Evolutionary conservation across 108 stramenopile species (phyloP), one percentile per base, ranked within the genome.

Genomic region (Aurantiochytrium sp.): DNA sequence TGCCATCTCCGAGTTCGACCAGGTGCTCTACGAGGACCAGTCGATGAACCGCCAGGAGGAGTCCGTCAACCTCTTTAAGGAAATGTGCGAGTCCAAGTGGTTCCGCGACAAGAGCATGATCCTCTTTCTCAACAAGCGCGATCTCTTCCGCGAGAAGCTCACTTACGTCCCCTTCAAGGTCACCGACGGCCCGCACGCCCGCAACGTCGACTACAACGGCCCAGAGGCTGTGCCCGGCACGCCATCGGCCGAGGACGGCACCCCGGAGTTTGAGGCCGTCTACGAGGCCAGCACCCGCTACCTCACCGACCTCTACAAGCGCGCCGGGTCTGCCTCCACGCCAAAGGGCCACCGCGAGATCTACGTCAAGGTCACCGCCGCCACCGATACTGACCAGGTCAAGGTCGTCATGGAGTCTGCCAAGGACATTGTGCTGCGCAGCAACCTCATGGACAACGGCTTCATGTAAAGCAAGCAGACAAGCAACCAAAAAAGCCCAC

Each of bases 91-190:
- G 91, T 93, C 92, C 87, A 53, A 54, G 34, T 94, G 86, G 85
- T 94, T 95, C 92, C 85, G 54, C 39, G 86, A 93, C 12, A 91
- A 92, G 4, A 88, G 90, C 27, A 96, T 98, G 96, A 93, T 94
- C 68, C 91, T 94, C 32, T 94, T 94, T 91, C 89, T 94, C n/a
- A 94, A 94, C 92, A 94, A 94, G 86, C 68, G 90, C 52, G 94
- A 94, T 52, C 86, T 94, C 31, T 94, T 94, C 69, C 90, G 90
- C 41, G 93, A 94, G 65, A 94, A 94, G 87, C 90, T 94, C 37
- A 36, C 36, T 10, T 22, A 41, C 36, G 41, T 87, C 24, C 34
- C 39, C 45, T 87, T 87, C 37, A 21, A 31, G 15, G 86, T 34
- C 59, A 22, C 0, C 19, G 32, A 85, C 15, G 85, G 48, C 48